Base-by-base conservation (phyloP, 75 land plant genomes). In the Cunninghamia lanceolata region DNA sequence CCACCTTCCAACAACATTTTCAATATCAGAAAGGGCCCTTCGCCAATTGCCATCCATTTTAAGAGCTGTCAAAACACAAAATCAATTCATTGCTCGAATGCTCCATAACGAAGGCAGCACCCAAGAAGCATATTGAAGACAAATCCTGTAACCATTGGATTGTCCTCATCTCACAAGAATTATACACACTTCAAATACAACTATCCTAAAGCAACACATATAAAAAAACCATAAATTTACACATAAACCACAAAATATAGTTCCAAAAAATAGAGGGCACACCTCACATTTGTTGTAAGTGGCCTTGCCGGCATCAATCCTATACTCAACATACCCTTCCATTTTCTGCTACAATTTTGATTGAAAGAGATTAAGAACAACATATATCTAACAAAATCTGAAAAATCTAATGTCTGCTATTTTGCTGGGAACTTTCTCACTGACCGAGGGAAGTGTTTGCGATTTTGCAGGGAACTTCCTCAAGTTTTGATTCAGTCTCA, bases 1-100 rank as follows among this genome's bases (percentile, higher is more conserved):
- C 0, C 36, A 73, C 75, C 75, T 73, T 73, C 75, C 75, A 50
- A 83, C 84, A 83, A 83, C 59, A 83, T 83, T 83, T 16, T 63
- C 66, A 83, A 83, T 83, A 32, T 83, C 84, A 16, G 50, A 50
- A 1, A 83, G 34, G 19, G 47, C 39, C 50, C 84, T 30, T 21
- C 84, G 30, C 45, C 82, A 32, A 43, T 45, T 83, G 63, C 84
- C 63, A 17, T 32, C 84, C 54, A 83, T 52, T 34, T 52, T 47
- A n/a, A 32, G 63, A 43, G 50, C 82, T 80, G 82, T 43, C 47
- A 80, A 42, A 42, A 25, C 50, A 9, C 50, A 79, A 77, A 77
- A 76, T 17, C 39, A 15, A 76, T 19, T 15, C 21, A 39, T 77
- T 77, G 80, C 45, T 42, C 25, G 28, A 43, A 73, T 73, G 3